Evolutionary conservation across 345 rosid genomes (phyloP), one percentile per base, ranked within the genome.

Genomic region (Pistacia atlantica): DNA sequence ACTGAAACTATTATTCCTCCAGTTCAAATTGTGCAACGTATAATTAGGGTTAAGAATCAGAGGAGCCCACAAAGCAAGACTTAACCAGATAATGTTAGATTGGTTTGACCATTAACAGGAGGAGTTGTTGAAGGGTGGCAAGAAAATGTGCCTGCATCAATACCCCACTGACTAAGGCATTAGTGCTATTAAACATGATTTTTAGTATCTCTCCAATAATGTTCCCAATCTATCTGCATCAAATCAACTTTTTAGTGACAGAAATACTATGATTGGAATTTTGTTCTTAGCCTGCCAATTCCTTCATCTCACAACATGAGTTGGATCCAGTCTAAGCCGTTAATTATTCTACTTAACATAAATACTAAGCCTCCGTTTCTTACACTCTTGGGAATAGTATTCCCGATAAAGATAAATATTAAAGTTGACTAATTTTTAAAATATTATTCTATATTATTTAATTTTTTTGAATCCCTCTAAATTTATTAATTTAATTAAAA

Each of bases 241-340:
- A 58, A 65, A 56, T 65, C 78, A 66, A 75, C 78, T 38, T 48
- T 77, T 49, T 49, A 22, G 37, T 69, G 6, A 35, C 16, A n/a
- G 37, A 63, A 59, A 51, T 6, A 4, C 5, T 33, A 64, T 37
- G 31, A 51, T 51, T 74, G 62, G 69, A 49, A 48, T 45, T 49
- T 48, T 58, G 3, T 28, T 63, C 62, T 51, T 22, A 33, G 68
- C 12, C 17, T 33, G 46, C 63, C 46, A 42, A 5, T 59, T 7
- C 1, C n/a, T 14, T 67, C 45, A 13, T 49, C n/a, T 25, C 17
- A 22, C 12, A 20, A 4, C 70, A 22, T 31, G 46, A 8, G 17
- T 33, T 63, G 6, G n/a, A 65, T 65, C 69, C 69, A n/a, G 45
- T 67, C 11, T 5, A 28, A 60, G 5, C 11, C 8, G 31, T n/a